Evolutionary conservation across 371 early-diverging fungal genomes (phyloP).

Genomic region (Rhizopus delemar): DNA sequence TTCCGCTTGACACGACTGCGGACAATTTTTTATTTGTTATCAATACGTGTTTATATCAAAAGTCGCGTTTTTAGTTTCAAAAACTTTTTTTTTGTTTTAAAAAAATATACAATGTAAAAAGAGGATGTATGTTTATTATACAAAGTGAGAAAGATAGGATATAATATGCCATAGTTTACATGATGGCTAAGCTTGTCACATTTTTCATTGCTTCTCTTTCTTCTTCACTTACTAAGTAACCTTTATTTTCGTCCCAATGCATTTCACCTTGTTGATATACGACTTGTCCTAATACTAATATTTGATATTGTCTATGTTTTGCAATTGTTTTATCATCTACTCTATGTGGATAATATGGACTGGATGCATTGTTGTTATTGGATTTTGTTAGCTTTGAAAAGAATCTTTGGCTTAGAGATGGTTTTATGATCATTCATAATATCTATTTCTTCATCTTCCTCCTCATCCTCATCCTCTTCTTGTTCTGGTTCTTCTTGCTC

Average conservation of each 20-base stretch:
- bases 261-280: slow-evolving; percentile 29
- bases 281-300: slow-evolving; percentile 44
- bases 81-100: no score
- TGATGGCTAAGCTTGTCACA: slow-evolving; percentile 33
- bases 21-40: no score
- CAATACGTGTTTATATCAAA: no score
- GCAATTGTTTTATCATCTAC: slow-evolving; percentile 47
- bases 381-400: slow-evolving; percentile 12
- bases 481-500: slow-evolving; percentile 1
- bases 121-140: no score
- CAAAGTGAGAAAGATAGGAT: no score
- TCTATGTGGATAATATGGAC: slow-evolving; percentile 37
- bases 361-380: slow-evolving; percentile 18
- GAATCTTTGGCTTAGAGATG: slow-evolving; percentile 3
- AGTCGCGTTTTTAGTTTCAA: no score
- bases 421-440: slow-evolving; percentile 6
- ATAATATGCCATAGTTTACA: slow-evolving; percentile 9
- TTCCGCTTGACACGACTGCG: no score
- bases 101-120: no score
- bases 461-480: slow-evolving; percentile 11
- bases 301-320: slow-evolving; percentile 47
- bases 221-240: slow-evolving; percentile 34
- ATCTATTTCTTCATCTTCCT: slow-evolving; percentile 16
- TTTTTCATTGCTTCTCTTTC: slow-evolving; percentile 44
- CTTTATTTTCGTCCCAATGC: slow-evolving; percentile 30